A percentile compares a stretch with the other conserved stretches of the same genome.
These are phyloP conservation scores for Metarhizium humberi DNA, from an alignment of 2,329 filamentous ascomycete species.

Conservation along the genomic window DNA sequence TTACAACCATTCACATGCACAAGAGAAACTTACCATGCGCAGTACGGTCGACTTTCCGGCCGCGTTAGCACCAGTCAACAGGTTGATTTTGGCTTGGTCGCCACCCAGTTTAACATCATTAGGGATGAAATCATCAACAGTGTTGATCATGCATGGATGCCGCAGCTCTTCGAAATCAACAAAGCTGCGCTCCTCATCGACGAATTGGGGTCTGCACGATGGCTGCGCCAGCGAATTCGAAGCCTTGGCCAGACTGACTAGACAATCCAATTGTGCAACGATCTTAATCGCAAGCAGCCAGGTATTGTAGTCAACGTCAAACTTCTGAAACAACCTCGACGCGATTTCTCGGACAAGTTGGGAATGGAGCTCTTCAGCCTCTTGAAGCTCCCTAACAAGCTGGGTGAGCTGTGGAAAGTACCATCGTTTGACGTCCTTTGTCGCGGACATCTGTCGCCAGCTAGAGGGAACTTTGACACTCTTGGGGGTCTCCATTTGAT, in stretches of 20 bases:
- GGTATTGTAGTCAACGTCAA: constrained; percentile 74
- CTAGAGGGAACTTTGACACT: constrained; percentile 71
- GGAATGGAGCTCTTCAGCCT: constrained; percentile 86
- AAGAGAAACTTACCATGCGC: constrained; percentile 61
- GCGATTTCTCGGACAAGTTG: constrained; percentile 86
- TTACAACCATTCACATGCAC: not conserved
- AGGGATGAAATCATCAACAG: constrained; percentile 89
- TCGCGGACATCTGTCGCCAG: constrained; percentile 97
- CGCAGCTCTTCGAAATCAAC: constrained; percentile 89
- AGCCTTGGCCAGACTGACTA: constrained; percentile 86
- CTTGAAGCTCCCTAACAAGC: constrained; percentile 80
- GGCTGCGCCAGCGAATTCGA: constrained; percentile 77
- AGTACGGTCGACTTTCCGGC: constrained; percentile 95
- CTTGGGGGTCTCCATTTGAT: constrained; percentile 89
- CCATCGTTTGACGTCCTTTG: constrained; percentile 81
- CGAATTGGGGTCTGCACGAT: constrained; percentile 80
- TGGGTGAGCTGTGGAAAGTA: constrained; percentile 79
- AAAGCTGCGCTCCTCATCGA: constrained; percentile 74
- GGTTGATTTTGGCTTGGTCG: constrained; percentile 68
- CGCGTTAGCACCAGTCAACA: constrained; percentile 92
- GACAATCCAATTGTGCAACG: constrained; percentile 84
- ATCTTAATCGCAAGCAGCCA: constrained; percentile 91
- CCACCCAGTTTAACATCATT: constrained; percentile 89
- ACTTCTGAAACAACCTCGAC: constrained; percentile 72
- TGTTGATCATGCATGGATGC: constrained; percentile 88